Conservation (phyloP, 1,284 basidiomycete species). For the Termitomyces sp. region DNA sequence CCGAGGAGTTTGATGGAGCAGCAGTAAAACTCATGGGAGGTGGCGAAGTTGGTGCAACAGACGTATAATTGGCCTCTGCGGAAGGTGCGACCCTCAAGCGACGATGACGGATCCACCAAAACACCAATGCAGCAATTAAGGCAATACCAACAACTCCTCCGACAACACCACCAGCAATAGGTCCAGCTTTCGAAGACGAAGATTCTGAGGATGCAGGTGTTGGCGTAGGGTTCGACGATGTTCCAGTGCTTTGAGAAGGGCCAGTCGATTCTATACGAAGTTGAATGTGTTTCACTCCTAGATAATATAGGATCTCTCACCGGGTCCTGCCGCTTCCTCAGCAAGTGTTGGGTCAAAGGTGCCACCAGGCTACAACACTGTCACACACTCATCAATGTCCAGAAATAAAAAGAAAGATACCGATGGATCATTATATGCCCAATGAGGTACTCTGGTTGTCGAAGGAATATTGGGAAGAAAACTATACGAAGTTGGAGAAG, state of each 20-base stretch:
- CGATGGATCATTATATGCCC: slow-evolving; percentile 31
- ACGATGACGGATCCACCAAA: slow-evolving; percentile 32
- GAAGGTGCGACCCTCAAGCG: slow-evolving; percentile 18
- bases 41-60: slow-evolving; percentile 8
- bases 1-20: slow-evolving; percentile 14
- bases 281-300: neutral
- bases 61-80: slow-evolving; percentile 6
- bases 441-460: slow-evolving; percentile 32
- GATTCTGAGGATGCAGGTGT: slow-evolving; percentile 1
- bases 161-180: slow-evolving; percentile 41
- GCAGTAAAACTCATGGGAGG: slow-evolving; percentile 21
- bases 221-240: neutral
- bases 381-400: neutral
- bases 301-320: neutral
- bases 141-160: slow-evolving; percentile 33
- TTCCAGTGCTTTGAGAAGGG: slow-evolving; percentile 16
- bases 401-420: slow-evolving; percentile 16
- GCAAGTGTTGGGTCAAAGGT: slow-evolving; percentile 26
- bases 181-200: slow-evolving; percentile 29
- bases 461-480: slow-evolving; percentile 28
- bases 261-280: slow-evolving; percentile 23
- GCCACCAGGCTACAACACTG: slow-evolving; percentile 14
- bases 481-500: slow-evolving; percentile 14
- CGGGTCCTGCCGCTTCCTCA: slow-evolving; percentile 9
- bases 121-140: slow-evolving; percentile 28